Conservation (phyloP, 495 filamentous ascomycete species). For the Mycothermus thermophilus region DNA sequence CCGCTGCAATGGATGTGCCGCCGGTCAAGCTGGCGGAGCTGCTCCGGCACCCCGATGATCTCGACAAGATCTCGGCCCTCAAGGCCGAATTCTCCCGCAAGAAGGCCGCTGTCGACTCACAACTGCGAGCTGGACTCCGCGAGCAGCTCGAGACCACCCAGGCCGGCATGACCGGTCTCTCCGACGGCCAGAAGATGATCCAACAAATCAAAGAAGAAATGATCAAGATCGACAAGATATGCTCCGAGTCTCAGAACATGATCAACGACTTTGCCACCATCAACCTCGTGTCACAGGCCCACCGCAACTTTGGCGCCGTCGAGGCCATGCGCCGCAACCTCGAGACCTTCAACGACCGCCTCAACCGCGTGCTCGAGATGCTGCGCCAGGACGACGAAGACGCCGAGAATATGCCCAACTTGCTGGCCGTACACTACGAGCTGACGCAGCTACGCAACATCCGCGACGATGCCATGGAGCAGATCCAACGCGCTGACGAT, state of each 20-base stretch:
- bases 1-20: conserved; percentile 45
- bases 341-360: conserved; percentile 64
- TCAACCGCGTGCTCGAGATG: conserved; percentile 60
- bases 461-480: conserved; percentile 88
- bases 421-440: conserved; percentile 77
- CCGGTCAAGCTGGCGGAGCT: conserved; percentile 61
- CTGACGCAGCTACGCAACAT: conserved; percentile 86
- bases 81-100: conserved; percentile 91
- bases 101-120: conserved; percentile 78
- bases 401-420: conserved; percentile 76
- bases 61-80: conserved; percentile 84
- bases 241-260: conserved; percentile 89
- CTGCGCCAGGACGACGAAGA: conserved; percentile 72
- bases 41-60: conserved; percentile 61
- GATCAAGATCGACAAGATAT: conserved; percentile 94
- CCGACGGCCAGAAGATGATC: conserved; percentile 76
- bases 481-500: conserved; percentile 66
- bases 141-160: conserved; percentile 90
- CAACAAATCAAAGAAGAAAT: conserved; percentile 91
- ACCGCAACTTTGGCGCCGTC: conserved; percentile 85
- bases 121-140: conserved; percentile 71
- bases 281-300: conserved; percentile 81
- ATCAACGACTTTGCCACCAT: conserved; percentile 95
- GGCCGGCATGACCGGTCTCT: conserved; percentile 71
- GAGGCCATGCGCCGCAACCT: conserved; percentile 83